A percentile compares a stretch with the other conserved stretches of the same genome.
These are phyloP conservation scores for Lasiodiplodia gonubiensis DNA, from an alignment of 2,329 filamentous ascomycete species.

Conservation along the genomic window DNA sequence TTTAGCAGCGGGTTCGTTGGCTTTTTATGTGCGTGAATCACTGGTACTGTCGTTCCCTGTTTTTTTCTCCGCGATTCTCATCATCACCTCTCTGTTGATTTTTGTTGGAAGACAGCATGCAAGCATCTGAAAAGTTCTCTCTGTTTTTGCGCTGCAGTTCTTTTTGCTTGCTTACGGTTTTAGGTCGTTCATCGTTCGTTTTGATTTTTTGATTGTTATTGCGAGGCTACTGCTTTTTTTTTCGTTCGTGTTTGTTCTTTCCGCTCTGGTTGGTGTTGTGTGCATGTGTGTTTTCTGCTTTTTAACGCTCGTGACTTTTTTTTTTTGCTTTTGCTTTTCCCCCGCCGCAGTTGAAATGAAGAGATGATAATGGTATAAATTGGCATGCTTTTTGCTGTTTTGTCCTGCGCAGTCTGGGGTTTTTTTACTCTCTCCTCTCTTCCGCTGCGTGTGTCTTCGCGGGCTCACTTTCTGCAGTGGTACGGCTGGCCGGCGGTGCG, in stretches of 20 bases:
- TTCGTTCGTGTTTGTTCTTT: no score
- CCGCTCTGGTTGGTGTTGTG: background rate
- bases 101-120: background rate
- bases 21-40: background rate
- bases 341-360: slow-evolving; percentile 8
- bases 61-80: background rate
- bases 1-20: background rate
- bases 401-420: background rate
- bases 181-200: background rate
- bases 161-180: background rate
- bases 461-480: no score
- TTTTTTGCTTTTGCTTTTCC: background rate
- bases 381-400: background rate
- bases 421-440: background rate
- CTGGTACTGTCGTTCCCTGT: background rate
- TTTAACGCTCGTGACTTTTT: background rate
- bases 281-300: background rate
- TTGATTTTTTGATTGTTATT: background rate
- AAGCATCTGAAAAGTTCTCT: background rate
- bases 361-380: slow-evolving; percentile 18
- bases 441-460: background rate
- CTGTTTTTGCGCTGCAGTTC: background rate
- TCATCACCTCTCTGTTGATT: background rate
- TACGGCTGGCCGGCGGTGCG: no score
- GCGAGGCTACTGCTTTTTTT: background rate